Evolutionary conservation across 345 rosid genomes (phyloP).

Genomic region (Eucalyptus decipiens): DNA sequence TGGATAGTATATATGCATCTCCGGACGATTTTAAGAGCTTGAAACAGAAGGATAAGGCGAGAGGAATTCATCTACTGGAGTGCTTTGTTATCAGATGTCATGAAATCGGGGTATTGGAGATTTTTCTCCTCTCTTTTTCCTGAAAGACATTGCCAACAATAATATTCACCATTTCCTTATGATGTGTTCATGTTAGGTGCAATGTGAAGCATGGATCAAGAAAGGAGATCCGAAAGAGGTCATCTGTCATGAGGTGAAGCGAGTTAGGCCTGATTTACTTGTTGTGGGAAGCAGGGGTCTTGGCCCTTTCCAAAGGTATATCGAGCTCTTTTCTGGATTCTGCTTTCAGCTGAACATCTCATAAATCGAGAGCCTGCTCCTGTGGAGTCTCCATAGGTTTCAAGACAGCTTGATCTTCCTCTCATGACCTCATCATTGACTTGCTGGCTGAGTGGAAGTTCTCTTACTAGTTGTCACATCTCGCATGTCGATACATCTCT

Average conservation of each 20-base stretch:
- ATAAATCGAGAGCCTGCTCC: neutral
- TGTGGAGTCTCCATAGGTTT: neutral
- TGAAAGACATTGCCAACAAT: neutral
- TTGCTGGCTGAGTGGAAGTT: neutral
- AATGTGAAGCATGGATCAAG: constrained; percentile 87
- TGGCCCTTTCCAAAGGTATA: constrained; percentile 88
- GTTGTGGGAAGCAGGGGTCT: constrained; percentile 93
- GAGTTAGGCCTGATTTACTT: constrained; percentile 73
- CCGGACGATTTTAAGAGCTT: constrained; percentile 67
- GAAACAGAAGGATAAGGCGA: constrained; percentile 44
- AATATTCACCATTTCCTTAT: neutral
- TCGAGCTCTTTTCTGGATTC: neutral
- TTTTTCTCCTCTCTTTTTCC: neutral
- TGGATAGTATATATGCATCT: constrained; percentile 82
- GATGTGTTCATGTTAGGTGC: constrained; percentile 32
- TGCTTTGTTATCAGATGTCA: constrained; percentile 72
- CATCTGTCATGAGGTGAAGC: constrained; percentile 79
- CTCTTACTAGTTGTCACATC: neutral
- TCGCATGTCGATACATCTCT: neutral
- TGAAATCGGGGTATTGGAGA: constrained; percentile 58
- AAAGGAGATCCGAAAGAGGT: constrained; percentile 82
- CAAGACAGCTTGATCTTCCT: neutral
- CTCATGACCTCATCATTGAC: neutral
- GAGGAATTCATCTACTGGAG: constrained; percentile 84
- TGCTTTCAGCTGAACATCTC: neutral